A percentile compares a stretch with the other conserved stretches of the same genome.
phyloP scores from a whole-genome alignment of 1,139 yeast species.

The Hyphopichia pseudoburtonii region DNA sequence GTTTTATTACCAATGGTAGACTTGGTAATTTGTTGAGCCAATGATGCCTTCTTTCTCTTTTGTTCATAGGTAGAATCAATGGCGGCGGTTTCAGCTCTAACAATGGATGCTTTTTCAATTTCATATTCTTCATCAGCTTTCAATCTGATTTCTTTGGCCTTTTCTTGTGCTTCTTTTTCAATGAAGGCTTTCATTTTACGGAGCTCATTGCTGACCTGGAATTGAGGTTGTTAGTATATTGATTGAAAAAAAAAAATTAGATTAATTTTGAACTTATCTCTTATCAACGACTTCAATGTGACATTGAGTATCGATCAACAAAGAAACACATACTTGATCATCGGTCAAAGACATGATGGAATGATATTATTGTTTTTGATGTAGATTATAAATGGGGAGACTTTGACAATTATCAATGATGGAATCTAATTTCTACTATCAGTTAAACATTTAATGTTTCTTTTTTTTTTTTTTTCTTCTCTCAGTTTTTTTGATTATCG shows the following conservation, averaged over 20 bases:
- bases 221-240: slow-evolving; percentile 7
- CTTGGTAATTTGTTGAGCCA: slow-evolving; percentile 93
- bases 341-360: slow-evolving; percentile 45
- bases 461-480: neutral
- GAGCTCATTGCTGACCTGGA: slow-evolving; percentile 88
- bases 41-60: slow-evolving; percentile 85
- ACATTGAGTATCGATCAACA: neutral
- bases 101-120: slow-evolving; percentile 93
- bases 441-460: neutral
- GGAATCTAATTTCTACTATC: too few relatives aligned
- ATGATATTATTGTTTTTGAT: too few relatives aligned
- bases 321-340: slow-evolving; percentile 41
- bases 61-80: slow-evolving; percentile 80
- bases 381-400: too few relatives aligned
- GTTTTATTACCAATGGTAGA: slow-evolving; percentile 95
- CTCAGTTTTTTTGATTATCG: neutral
- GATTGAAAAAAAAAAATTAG: too few relatives aligned
- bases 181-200: slow-evolving; percentile 98
- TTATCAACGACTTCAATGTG: neutral
- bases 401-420: too few relatives aligned
- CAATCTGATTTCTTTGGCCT: slow-evolving; percentile 91
- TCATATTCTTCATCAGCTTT: slow-evolving; percentile 99
- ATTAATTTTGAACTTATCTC: too few relatives aligned
- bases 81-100: slow-evolving; percentile 86
- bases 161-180: slow-evolving; percentile 98